phyloP scores from a whole-genome alignment of 306 rosid species.

The Prunus mongolica region DNA sequence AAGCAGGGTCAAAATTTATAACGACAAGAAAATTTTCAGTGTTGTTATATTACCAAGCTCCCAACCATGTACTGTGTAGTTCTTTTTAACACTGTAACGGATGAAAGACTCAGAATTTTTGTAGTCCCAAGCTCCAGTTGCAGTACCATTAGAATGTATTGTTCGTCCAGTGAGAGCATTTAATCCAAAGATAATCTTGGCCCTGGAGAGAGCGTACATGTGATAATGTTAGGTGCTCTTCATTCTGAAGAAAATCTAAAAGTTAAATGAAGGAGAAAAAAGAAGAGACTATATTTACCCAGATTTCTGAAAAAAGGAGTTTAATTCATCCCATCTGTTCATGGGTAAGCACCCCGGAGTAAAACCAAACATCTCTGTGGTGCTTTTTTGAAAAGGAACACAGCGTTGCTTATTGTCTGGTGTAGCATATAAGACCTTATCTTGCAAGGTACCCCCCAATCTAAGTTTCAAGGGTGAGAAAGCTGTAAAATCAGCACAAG shows the following conservation, averaged over 20 bases:
- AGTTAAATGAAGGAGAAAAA: conserved; percentile 4
- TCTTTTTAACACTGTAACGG: conserved; percentile 63
- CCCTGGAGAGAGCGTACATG: conserved; percentile 51
- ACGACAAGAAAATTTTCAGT: neutral
- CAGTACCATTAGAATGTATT: conserved; percentile 21
- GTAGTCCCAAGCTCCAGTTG: conserved; percentile 73
- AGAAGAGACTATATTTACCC: conserved; percentile 47
- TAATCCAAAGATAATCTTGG: conserved; percentile 73
- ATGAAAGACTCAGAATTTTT: conserved; percentile 73
- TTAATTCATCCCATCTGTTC: conserved; percentile 90
- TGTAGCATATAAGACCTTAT: conserved; percentile 68
- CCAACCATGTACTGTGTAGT: conserved; percentile 79
- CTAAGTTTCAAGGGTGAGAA: conserved; percentile 87
- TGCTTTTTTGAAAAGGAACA: conserved; percentile 42
- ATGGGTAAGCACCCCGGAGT: conserved; percentile 73
- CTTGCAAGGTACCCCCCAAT: conserved; percentile 90
- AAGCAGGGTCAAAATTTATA: neutral
- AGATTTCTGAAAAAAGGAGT: conserved; percentile 65
- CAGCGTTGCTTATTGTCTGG: conserved; percentile 48
- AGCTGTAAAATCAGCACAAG: conserved; percentile 54
- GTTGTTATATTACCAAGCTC: conserved; percentile 66
- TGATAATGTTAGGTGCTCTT: conserved; percentile 18
- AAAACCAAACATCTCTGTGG: conserved; percentile 58
- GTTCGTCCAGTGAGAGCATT: conserved; percentile 75
- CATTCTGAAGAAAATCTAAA: conserved; percentile 3